These are phyloP conservation scores for Ceratocystis huliohia DNA, from an alignment of 2,329 filamentous ascomycete species.

Conservation along the genomic window DNA sequence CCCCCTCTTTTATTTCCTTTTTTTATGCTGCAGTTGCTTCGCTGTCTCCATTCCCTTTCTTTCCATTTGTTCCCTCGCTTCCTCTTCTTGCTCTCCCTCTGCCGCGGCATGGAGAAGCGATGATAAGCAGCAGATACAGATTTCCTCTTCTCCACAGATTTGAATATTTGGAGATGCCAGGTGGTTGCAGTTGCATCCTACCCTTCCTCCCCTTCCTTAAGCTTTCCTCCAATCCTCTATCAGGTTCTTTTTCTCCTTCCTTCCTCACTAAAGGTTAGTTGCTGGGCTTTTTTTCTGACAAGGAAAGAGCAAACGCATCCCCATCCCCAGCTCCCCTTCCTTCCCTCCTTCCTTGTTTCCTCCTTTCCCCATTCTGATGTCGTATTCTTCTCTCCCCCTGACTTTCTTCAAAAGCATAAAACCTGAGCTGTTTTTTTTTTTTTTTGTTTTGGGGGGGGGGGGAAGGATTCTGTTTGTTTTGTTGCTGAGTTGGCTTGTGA, in stretches of 20 bases:
- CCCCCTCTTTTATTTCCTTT: too few relatives aligned
- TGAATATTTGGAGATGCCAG: neutral
- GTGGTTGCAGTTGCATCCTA: neutral
- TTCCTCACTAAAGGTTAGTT: too few relatives aligned
- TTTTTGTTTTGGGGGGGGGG: too few relatives aligned
- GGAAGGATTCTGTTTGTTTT: too few relatives aligned
- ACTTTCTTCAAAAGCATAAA: neutral
- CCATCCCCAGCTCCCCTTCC: neutral
- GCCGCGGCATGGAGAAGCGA: neutral
- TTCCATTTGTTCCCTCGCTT: neutral
- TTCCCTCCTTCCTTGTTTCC: neutral
- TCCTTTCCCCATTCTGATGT: neutral
- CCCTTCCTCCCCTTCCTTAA: neutral
- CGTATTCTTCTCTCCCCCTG: neutral
- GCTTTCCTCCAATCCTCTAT: neutral
- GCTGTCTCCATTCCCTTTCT: too few relatives aligned
- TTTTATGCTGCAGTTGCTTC: too few relatives aligned
- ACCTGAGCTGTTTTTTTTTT: neutral
- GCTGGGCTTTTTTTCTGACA: too few relatives aligned
- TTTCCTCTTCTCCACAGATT: neutral
- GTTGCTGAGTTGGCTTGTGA: neutral
- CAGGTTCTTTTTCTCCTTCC: constrained; percentile 10
- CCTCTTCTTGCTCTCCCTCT: neutral
- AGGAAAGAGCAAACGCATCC: too few relatives aligned
- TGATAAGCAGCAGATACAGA: neutral